These are phyloP conservation scores for Aspergillus sergii DNA, from an alignment of 2,329 filamentous ascomycete species.

Conservation along the genomic window DNA sequence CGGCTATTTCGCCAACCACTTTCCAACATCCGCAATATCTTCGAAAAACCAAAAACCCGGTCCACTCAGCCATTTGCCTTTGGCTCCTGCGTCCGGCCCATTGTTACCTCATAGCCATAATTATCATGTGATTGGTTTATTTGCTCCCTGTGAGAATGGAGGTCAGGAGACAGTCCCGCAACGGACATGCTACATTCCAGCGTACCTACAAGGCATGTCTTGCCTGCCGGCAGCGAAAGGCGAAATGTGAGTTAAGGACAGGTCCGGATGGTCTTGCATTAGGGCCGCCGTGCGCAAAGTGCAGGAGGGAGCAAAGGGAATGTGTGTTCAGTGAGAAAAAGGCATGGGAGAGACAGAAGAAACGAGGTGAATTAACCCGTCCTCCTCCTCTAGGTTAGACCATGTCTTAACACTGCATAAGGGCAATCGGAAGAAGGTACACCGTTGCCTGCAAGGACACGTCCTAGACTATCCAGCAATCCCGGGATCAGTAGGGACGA, in stretches of 20 bases:
- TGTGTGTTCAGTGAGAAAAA: constrained; percentile 51
- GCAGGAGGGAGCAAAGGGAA: constrained; percentile 53
- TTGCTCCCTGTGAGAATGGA: constrained; percentile 21
- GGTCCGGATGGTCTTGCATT: constrained; percentile 42
- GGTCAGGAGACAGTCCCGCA: constrained; percentile 20
- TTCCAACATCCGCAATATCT: constrained; percentile 8
- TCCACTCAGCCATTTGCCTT: neutral
- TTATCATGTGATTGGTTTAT: constrained; percentile 19
- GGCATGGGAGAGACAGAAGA: constrained; percentile 43
- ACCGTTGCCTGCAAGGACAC: constrained; percentile 5
- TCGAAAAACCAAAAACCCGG: constrained; percentile 5
- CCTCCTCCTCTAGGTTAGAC: neutral
- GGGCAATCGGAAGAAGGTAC: constrained; percentile 15
- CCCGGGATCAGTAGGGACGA: constrained; percentile 5
- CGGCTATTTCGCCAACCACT: constrained; percentile 21
- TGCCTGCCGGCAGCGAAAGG: constrained; percentile 55
- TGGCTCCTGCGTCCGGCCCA: neutral
- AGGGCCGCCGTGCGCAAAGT: constrained; percentile 51
- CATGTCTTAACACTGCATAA: constrained; percentile 6
- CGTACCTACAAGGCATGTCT: constrained; percentile 59
- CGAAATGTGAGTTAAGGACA: constrained; percentile 52
- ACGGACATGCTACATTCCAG: constrained; percentile 41
- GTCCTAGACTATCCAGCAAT: constrained; percentile 13
- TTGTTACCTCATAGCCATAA: neutral
- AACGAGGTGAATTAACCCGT: constrained; percentile 30